These are phyloP conservation scores for Plasmodium vivax DNA, from an alignment of 169 alveolate species.

Conservation along the genomic window DNA sequence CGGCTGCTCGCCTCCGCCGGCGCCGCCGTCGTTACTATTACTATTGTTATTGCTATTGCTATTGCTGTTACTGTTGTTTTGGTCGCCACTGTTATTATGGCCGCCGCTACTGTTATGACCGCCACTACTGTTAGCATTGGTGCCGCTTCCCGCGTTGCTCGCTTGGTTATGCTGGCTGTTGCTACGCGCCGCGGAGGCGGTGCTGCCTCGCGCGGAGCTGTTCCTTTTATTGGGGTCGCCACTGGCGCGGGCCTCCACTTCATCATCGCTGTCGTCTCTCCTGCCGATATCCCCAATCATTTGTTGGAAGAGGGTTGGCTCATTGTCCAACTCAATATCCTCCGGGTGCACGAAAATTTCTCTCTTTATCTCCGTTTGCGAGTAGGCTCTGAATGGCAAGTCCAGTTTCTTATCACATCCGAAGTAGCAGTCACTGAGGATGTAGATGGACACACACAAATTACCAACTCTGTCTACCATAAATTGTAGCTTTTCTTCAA, in stretches of 20 bases:
- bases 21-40: neutral
- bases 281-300: slow-evolving; percentile 85
- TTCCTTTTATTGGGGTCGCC: slow-evolving; percentile 11
- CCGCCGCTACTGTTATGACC: slow-evolving; percentile 35
- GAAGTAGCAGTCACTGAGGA: slow-evolving; percentile 85
- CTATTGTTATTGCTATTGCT: neutral
- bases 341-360: slow-evolving; percentile 88
- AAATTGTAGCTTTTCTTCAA: slow-evolving; percentile 82
- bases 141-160: slow-evolving; percentile 77
- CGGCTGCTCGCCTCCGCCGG: neutral
- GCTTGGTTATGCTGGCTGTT: neutral
- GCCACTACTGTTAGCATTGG: slow-evolving; percentile 84
- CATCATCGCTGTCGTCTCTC: slow-evolving; percentile 83
- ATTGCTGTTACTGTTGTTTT: no score
- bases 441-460: slow-evolving; percentile 78
- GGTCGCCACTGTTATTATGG: neutral
- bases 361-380: slow-evolving; percentile 78
- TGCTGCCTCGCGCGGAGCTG: neutral
- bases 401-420: slow-evolving; percentile 84
- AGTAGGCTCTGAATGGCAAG: slow-evolving; percentile 78
- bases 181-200: neutral
- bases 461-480: slow-evolving; percentile 85
- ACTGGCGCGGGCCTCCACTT: slow-evolving; percentile 82
- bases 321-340: slow-evolving; percentile 88
- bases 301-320: slow-evolving; percentile 87